Evolutionary conservation across 495 filamentous ascomycete genomes (phyloP).

Genomic region (Penicillium egyptiacum): DNA sequence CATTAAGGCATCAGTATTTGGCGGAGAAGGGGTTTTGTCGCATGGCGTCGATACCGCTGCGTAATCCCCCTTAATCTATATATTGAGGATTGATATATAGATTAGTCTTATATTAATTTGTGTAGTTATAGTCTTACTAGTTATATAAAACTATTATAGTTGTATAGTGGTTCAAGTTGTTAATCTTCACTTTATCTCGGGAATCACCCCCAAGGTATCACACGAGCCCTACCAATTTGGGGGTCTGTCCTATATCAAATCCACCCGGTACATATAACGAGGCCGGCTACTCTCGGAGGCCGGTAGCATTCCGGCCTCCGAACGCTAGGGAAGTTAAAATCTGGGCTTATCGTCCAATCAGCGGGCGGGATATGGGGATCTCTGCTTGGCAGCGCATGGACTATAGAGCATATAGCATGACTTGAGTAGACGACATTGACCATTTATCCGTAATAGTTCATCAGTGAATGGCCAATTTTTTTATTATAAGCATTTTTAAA

Average conservation of each 20-base stretch:
- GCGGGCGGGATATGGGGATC: background rate
- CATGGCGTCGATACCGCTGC: no score
- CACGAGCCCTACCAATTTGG: background rate
- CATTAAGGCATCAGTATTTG: no score
- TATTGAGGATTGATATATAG: no score
- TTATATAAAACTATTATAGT: no score
- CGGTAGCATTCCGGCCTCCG: conserved; percentile 47
- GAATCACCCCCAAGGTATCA: background rate
- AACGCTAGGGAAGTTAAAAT: conserved; percentile 36
- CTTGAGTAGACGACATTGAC: conserved; percentile 8
- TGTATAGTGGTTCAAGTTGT: background rate
- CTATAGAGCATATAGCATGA: conserved; percentile 26
- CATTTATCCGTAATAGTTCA: conserved; percentile 2
- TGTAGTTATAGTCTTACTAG: no score
- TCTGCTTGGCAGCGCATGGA: conserved; percentile 29
- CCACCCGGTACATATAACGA: background rate
- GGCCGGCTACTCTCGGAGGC: conserved; percentile 48
- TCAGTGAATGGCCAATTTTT: background rate
- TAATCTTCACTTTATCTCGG: background rate
- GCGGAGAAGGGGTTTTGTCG: no score
- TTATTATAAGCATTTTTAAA: background rate
- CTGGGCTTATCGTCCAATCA: conserved; percentile 28
- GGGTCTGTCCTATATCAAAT: conserved; percentile 1
- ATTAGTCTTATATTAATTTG: no score
- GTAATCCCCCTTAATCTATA: no score